Evolutionary conservation across 2,329 filamentous ascomycete species (phyloP).

Genomic region (Neophaeococcomyces mojaviensis): DNA sequence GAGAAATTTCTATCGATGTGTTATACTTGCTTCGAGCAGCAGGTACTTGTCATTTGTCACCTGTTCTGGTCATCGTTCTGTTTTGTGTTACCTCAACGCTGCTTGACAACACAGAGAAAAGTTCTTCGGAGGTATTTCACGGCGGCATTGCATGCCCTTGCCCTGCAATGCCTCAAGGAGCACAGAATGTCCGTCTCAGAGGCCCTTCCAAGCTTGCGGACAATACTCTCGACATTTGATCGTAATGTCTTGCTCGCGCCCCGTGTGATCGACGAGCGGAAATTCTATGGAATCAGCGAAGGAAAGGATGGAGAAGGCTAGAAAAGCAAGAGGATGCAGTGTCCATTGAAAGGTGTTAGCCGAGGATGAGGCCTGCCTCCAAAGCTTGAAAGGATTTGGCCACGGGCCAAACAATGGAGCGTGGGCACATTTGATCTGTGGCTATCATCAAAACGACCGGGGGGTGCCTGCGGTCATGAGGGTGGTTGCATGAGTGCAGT

Average conservation of each 20-base stretch:
- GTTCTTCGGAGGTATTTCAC: not conserved
- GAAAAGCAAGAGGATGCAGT: not conserved
- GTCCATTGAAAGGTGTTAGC: not conserved
- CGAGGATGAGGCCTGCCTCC: not conserved
- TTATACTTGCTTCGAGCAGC: not conserved
- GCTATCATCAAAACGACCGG: not conserved
- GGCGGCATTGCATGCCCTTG: constrained; percentile 6
- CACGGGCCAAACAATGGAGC: not conserved
- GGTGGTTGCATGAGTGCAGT: constrained; percentile 4
- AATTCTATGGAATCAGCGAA: not conserved
- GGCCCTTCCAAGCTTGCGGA: not conserved
- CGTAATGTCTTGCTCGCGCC: not conserved
- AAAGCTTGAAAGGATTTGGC: not conserved
- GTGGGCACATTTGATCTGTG: not conserved
- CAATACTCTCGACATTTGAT: not conserved
- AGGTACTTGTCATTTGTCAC: constrained; percentile 10
- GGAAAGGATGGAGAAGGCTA: not conserved
- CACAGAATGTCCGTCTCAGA: not conserved
- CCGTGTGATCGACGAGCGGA: not conserved
- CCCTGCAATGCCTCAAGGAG: not conserved
- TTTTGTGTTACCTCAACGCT: constrained; percentile 6
- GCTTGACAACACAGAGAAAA: not conserved
- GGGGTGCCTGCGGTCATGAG: constrained; percentile 1
- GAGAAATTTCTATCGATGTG: not conserved
- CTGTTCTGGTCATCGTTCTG: not conserved